A percentile compares a stretch with the other conserved stretches of the same genome.
Conservation (phyloP, 2,329 filamentous ascomycete genomes). For the Magnaporthiopsis incrustans region DNA sequence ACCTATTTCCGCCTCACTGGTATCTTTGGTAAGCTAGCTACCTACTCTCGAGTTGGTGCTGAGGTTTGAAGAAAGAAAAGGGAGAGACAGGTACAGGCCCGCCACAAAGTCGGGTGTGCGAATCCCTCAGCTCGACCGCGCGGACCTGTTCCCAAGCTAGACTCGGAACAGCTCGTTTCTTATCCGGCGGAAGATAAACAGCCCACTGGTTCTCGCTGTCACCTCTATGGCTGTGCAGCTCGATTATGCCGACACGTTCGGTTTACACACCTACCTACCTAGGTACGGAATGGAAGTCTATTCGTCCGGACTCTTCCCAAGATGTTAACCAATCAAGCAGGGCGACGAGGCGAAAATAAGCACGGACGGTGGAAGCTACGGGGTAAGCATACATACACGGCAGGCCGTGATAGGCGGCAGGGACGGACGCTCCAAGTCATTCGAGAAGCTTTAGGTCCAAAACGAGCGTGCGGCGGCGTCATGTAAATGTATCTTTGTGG, state of each 20-base stretch:
- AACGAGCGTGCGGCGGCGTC: background rate
- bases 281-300: background rate
- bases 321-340: background rate
- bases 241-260: background rate
- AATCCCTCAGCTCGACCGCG: too few species aligned
- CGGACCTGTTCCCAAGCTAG: background rate
- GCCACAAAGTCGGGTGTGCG: background rate
- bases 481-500: slow-evolving; percentile 1
- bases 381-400: background rate
- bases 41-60: background rate
- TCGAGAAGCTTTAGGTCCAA: background rate
- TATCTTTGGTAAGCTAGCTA: background rate
- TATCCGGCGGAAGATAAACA: background rate
- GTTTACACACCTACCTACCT: background rate
- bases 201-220: background rate
- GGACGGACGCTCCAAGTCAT: background rate
- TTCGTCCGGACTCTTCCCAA: background rate
- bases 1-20: background rate
- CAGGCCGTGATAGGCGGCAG: background rate
- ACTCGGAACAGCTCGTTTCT: background rate
- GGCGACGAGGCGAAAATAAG: background rate
- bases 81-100: background rate
- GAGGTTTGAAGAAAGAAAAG: background rate
- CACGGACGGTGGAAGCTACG: background rate
- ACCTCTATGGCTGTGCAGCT: background rate